Conservation (phyloP, 768 basidiomycete species). For the Pleurotus pulmonarius region DNA sequence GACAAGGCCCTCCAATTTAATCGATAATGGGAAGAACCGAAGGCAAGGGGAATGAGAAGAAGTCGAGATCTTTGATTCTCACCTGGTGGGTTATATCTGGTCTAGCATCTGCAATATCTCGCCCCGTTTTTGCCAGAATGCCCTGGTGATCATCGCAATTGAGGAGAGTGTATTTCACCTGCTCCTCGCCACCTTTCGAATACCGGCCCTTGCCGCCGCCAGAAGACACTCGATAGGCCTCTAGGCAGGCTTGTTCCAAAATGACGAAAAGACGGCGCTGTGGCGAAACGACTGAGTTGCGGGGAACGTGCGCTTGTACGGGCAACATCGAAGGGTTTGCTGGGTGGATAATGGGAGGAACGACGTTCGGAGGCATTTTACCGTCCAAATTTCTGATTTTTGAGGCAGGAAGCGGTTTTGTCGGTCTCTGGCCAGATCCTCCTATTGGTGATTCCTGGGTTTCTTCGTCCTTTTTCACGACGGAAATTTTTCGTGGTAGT, state of each 20-base stretch:
- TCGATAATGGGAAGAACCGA: constrained; percentile 8
- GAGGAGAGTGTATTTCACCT: constrained; percentile 92
- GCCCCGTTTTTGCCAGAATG: constrained; percentile 93
- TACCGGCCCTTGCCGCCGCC: constrained; percentile 49
- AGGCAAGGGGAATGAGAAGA: neutral
- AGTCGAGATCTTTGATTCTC: constrained; percentile 17
- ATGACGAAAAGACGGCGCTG: constrained; percentile 83
- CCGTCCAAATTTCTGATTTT: constrained; percentile 33
- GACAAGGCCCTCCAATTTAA: constrained; percentile 1
- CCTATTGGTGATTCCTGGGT: constrained; percentile 4
- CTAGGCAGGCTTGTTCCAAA: constrained; percentile 91
- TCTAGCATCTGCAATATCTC: constrained; percentile 98
- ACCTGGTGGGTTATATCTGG: constrained; percentile 99
- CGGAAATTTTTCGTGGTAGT: constrained; percentile 15
- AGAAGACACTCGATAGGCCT: constrained; percentile 83
- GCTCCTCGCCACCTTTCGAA: constrained; percentile 60
- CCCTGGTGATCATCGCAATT: constrained; percentile 99
- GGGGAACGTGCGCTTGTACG: constrained; percentile 71
- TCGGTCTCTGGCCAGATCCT: constrained; percentile 45
- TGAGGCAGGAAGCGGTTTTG: constrained; percentile 55
- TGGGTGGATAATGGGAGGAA: constrained; percentile 43
- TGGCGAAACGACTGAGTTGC: constrained; percentile 45
- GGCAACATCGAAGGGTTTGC: constrained; percentile 82
- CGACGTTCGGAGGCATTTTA: constrained; percentile 39
- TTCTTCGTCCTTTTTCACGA: constrained; percentile 16